phyloP scores from a whole-genome alignment of 2,329 filamentous ascomycete genomes.

The Ophiostoma sp. region DNA sequence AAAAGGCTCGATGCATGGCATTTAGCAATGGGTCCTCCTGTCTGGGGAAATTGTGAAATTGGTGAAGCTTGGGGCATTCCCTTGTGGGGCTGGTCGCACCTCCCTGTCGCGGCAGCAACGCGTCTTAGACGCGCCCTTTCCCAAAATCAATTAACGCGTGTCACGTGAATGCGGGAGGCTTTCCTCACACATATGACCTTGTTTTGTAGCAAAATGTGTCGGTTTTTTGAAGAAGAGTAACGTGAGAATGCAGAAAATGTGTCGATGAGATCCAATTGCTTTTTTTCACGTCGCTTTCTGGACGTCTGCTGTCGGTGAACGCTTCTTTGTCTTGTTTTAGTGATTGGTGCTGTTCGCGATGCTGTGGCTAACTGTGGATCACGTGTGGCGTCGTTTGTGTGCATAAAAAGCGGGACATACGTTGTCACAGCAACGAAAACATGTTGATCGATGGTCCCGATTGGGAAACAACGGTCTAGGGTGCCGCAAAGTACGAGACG shows the following conservation, averaged over 20 bases:
- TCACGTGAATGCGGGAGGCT: constrained; percentile 26
- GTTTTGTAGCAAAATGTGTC: background rate
- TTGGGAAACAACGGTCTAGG: constrained; percentile 27
- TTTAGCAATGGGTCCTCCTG: background rate
- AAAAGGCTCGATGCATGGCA: background rate
- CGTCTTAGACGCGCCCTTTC: constrained; percentile 27
- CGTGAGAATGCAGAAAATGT: background rate
- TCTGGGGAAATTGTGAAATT: constrained; percentile 17
- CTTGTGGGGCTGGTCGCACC: constrained; percentile 26
- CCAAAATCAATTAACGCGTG: constrained; percentile 29
- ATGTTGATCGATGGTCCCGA: constrained; percentile 28
- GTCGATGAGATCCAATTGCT: background rate
- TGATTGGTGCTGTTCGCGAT: background rate
- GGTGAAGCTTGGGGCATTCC: constrained; percentile 7
- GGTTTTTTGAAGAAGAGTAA: background rate
- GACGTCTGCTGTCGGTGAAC: background rate
- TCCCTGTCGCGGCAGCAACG: constrained; percentile 29
- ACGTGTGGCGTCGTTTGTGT: background rate
- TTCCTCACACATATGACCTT: no score
- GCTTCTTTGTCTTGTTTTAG: background rate
- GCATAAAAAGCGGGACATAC: background rate
- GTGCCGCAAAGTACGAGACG: constrained; percentile 22
- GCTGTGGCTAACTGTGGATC: background rate
- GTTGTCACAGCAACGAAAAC: constrained; percentile 30
- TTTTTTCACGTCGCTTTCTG: background rate